Evolutionary conservation across 116 monocot genomes (phyloP).

Genomic region (Cymodocea nodosa): DNA sequence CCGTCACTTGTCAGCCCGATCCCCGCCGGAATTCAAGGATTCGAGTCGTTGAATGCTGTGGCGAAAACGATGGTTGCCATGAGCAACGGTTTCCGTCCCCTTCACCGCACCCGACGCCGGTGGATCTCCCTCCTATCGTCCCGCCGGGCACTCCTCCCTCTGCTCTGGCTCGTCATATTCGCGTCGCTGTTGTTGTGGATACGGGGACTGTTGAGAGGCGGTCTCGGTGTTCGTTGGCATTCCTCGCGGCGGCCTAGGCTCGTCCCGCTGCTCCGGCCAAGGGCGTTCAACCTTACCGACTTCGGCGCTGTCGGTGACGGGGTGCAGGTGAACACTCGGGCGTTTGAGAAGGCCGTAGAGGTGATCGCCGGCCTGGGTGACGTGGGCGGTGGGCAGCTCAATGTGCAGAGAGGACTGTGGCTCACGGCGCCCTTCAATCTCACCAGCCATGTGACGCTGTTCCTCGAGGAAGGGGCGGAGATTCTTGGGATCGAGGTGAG

Average conservation of each 20-base stretch:
- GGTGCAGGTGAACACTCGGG: constrained; percentile 43
- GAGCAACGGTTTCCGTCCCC: neutral
- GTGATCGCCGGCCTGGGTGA: constrained; percentile 26
- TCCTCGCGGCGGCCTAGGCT: constrained; percentile 2
- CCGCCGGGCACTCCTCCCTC: constrained; percentile 16
- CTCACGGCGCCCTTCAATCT: constrained; percentile 88
- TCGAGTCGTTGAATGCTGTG: too few species aligned
- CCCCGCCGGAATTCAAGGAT: too few species aligned
- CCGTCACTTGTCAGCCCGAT: neutral
- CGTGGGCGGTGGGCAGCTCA: constrained; percentile 65
- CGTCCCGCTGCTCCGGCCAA: constrained; percentile 23
- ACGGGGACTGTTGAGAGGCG: constrained; percentile 4
- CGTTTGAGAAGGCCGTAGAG: constrained; percentile 58
- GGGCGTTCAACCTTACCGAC: constrained; percentile 53
- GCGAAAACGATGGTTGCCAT: too few species aligned
- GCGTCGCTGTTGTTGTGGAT: constrained; percentile 53
- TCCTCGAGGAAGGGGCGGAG: constrained; percentile 64
- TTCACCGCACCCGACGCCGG: constrained; percentile 13
- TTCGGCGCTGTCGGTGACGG: constrained; percentile 88
- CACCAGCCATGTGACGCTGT: constrained; percentile 89
- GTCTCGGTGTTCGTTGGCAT: constrained; percentile 11
- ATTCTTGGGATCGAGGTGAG: constrained; percentile 66
- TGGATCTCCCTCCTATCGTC: constrained; percentile 14
- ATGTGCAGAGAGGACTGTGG: constrained; percentile 57
- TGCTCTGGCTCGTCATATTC: constrained; percentile 45